phyloP scores from a whole-genome alignment of 192 early-diverging fungal species.

The Backusella morwellensis region DNA sequence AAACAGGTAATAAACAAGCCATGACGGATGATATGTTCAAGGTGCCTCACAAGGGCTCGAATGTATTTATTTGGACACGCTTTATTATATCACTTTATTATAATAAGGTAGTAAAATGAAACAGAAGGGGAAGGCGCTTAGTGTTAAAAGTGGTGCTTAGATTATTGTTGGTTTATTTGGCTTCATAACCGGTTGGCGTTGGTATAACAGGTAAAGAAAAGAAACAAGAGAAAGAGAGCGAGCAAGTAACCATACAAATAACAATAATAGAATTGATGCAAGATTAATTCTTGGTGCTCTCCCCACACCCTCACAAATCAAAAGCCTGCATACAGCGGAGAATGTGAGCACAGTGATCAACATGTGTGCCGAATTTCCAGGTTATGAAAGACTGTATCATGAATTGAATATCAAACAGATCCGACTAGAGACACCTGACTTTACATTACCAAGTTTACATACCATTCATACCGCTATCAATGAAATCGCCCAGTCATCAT shows the following conservation, averaged over 20 bases:
- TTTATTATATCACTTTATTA: slow-evolving; percentile 28
- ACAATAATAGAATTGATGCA: slow-evolving; percentile 21
- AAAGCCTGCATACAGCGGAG: slow-evolving; percentile 10
- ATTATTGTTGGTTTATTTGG: slow-evolving; percentile 26
- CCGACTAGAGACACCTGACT: slow-evolving; percentile 42
- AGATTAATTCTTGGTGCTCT: slow-evolving; percentile 30
- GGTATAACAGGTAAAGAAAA: slow-evolving; percentile 27
- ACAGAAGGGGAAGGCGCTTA: neutral
- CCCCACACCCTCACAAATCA: slow-evolving; percentile 27
- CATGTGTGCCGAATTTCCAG: slow-evolving; percentile 50
- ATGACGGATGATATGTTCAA: slow-evolving; percentile 15
- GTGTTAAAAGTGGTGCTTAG: neutral
- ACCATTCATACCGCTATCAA: slow-evolving; percentile 33
- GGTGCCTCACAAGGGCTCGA: neutral
- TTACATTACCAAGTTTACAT: slow-evolving; percentile 36
- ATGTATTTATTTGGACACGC: slow-evolving; percentile 18
- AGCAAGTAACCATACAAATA: neutral
- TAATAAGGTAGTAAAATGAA: slow-evolving; percentile 18
- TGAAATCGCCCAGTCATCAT: neutral
- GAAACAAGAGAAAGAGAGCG: neutral
- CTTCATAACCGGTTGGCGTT: slow-evolving; percentile 27
- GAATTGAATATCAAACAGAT: slow-evolving; percentile 41
- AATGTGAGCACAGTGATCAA: slow-evolving; percentile 39
- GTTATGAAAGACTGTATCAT: slow-evolving; percentile 33
- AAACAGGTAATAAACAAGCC: neutral